phyloP scores from a whole-genome alignment of 2,329 filamentous ascomycete species.

The Byssochlamys sp. region DNA sequence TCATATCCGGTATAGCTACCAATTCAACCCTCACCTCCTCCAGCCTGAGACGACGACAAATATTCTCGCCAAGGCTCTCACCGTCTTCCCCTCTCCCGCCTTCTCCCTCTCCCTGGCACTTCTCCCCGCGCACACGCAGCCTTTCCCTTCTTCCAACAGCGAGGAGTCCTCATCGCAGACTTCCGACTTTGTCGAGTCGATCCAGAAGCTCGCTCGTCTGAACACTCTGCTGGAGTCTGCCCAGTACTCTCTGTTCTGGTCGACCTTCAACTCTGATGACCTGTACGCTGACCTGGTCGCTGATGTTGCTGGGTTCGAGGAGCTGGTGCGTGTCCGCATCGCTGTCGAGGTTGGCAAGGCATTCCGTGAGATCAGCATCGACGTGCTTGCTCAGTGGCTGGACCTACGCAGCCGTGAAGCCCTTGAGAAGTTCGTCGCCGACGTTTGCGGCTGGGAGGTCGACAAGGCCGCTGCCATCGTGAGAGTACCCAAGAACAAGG shows the following conservation, averaged over 20 bases:
- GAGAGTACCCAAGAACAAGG: constrained; percentile 79
- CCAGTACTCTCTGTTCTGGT: constrained; percentile 89
- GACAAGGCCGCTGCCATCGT: constrained; percentile 50
- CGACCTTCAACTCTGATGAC: constrained; percentile 82
- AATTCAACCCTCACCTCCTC: constrained; percentile 97
- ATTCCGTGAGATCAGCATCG: constrained; percentile 61
- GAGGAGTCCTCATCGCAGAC: constrained; percentile 31
- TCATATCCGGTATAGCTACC: constrained; percentile 60
- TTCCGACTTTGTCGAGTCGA: constrained; percentile 65
- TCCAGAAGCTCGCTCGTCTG: constrained; percentile 74
- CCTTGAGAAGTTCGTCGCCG: constrained; percentile 67
- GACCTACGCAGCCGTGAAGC: constrained; percentile 56
- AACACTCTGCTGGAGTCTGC: constrained; percentile 81
- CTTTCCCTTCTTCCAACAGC: constrained; percentile 44
- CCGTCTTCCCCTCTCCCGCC: constrained; percentile 90
- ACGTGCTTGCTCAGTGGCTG: constrained; percentile 65
- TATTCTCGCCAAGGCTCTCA: constrained; percentile 94
- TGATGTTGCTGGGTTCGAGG: constrained; percentile 90
- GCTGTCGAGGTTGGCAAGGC: constrained; percentile 75
- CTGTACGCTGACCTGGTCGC: constrained; percentile 90
- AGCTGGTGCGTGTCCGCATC: constrained; percentile 81
- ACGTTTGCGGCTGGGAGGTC: constrained; percentile 79
- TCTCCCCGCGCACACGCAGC: constrained; percentile 72
- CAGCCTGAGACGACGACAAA: constrained; percentile 97
- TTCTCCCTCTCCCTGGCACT: constrained; percentile 91